A percentile compares a stretch with the other conserved stretches of the same genome.
These are phyloP conservation scores for Aureobasidium pullulans DNA, from an alignment of 2,329 filamentous ascomycete species.

Conservation along the genomic window DNA sequence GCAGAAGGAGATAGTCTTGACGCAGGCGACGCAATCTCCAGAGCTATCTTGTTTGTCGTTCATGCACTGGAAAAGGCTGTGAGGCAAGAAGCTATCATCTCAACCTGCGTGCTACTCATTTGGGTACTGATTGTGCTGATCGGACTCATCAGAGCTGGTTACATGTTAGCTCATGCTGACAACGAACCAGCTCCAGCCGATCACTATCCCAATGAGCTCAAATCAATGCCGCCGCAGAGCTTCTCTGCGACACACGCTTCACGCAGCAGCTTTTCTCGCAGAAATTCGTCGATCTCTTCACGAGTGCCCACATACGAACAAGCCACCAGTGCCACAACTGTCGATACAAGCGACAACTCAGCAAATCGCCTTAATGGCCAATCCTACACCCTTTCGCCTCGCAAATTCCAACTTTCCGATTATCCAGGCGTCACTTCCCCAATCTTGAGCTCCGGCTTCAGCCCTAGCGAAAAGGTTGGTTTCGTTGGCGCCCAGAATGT, in stretches of 20 bases:
- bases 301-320: slow-evolving; percentile 33
- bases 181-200: slow-evolving; percentile 7
- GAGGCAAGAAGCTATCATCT: slow-evolving; percentile 71
- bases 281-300: slow-evolving; percentile 2
- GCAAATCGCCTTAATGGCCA: slow-evolving; percentile 37
- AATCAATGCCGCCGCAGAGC: slow-evolving; percentile 9
- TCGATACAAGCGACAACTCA: slow-evolving; percentile 24
- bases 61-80: slow-evolving; percentile 61
- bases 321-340: slow-evolving; percentile 29
- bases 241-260: slow-evolving; percentile 9
- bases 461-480: slow-evolving; percentile 34
- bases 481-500: slow-evolving; percentile 36
- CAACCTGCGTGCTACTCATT: slow-evolving; percentile 62
- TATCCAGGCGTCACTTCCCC: slow-evolving; percentile 25
- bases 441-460: slow-evolving; percentile 24
- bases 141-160: slow-evolving; percentile 60
- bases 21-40: slow-evolving; percentile 74
- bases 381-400: slow-evolving; percentile 39
- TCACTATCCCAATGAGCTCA: slow-evolving; percentile 16
- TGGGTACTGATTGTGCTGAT: slow-evolving; percentile 73
- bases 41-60: slow-evolving; percentile 64
- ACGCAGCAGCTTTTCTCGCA: slow-evolving; percentile 6
- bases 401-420: slow-evolving; percentile 37
- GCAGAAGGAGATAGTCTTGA: slow-evolving; percentile 60
- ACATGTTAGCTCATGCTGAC: slow-evolving; percentile 50